Percentiles rank a stretch among this genome's conserved stretches.
Evolutionary conservation across 2,329 filamentous ascomycete species (phyloP).

Genomic region (Fusarium coffeatum): DNA sequence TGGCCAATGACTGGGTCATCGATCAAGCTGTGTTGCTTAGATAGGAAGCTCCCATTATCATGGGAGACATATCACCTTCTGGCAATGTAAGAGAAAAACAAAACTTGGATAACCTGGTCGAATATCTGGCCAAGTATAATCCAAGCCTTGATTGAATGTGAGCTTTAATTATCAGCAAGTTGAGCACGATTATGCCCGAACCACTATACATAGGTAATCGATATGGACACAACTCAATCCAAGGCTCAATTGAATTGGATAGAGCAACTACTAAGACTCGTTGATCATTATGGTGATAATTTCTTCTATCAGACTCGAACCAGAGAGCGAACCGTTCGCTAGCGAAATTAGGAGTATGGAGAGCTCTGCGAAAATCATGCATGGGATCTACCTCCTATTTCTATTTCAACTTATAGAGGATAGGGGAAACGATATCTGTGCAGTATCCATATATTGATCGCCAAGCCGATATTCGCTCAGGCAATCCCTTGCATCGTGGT

Average conservation of each 20-base stretch:
- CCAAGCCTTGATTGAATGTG: background rate
- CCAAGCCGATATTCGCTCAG: slow-evolving; percentile 3
- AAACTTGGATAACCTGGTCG: background rate
- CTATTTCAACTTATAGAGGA: slow-evolving; percentile 1
- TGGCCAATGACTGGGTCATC: slow-evolving; percentile 1
- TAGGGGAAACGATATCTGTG: slow-evolving; percentile 2
- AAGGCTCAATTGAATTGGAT: background rate
- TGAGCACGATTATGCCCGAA: background rate
- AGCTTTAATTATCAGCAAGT: background rate
- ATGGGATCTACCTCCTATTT: slow-evolving; percentile 12
- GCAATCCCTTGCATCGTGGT: slow-evolving; percentile 15
- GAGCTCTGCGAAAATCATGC: slow-evolving; percentile 2
- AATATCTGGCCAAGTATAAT: background rate
- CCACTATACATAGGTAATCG: background rate
- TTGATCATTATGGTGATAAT: background rate
- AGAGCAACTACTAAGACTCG: background rate
- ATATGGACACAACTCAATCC: background rate
- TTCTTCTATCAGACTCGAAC: background rate
- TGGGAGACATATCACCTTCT: background rate
- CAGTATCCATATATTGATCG: background rate
- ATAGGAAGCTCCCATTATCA: background rate
- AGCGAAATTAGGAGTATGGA: background rate
- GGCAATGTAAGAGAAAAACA: background rate
- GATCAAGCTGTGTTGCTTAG: background rate
- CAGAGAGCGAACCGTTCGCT: background rate